Conservation (phyloP, 1,284 basidiomycete species). For the Ceratobasidium sp. region DNA sequence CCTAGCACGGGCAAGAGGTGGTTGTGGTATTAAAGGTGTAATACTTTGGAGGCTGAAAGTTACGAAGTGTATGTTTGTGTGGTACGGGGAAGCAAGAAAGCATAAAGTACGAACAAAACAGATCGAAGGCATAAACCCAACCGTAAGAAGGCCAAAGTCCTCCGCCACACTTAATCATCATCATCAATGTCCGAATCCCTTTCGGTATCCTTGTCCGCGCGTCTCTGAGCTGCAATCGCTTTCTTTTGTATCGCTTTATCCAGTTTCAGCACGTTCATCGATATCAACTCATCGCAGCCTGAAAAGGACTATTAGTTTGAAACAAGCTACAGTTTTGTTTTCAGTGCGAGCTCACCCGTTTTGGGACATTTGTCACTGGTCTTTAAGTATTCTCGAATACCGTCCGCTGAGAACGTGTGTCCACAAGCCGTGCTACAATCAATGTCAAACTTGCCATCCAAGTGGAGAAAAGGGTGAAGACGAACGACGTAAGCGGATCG, state of each 20-base stretch:
- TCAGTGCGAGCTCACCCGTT: conserved; percentile 65
- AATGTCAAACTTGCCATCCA: conserved; percentile 11
- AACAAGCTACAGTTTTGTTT: neutral
- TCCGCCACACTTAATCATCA: too few relatives aligned
- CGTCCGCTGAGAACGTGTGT: conserved; percentile 77
- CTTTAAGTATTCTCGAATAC: conserved; percentile 69
- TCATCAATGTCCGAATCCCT: conserved; percentile 48
- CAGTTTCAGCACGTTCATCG: conserved; percentile 64
- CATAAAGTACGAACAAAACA: too few relatives aligned
- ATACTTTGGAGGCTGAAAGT: too few relatives aligned
- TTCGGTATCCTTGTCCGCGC: conserved; percentile 40
- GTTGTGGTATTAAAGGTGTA: too few relatives aligned
- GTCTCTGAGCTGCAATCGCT: conserved; percentile 50
- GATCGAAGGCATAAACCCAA: too few relatives aligned
- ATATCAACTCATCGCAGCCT: conserved; percentile 65
- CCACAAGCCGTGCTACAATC: conserved; percentile 68
- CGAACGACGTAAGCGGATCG: conserved; percentile 82
- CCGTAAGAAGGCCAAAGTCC: too few relatives aligned
- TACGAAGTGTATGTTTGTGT: too few relatives aligned
- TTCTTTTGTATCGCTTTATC: conserved; percentile 51
- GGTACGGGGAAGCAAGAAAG: too few relatives aligned
- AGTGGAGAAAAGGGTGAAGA: conserved; percentile 48
- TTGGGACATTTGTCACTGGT: conserved; percentile 68
- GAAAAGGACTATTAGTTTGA: neutral
- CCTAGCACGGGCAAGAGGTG: too few relatives aligned